Conservation (phyloP, 345 rosid species). For the Rhodamnia argentea region DNA sequence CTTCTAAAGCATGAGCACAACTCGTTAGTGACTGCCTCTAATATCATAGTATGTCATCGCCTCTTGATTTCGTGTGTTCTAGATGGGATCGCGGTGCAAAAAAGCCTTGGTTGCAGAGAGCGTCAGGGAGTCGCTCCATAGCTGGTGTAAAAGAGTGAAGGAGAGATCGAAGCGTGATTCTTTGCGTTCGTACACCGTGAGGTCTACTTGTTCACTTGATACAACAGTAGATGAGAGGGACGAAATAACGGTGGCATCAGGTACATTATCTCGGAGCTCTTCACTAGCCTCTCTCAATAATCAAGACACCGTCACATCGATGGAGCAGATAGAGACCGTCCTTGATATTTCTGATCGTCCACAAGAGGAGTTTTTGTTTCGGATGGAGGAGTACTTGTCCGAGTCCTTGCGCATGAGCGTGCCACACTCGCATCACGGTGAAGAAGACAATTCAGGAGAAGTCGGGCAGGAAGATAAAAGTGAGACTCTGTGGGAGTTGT, state of each 20-base stretch:
- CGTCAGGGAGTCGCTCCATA: constrained; percentile 86
- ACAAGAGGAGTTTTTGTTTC: constrained; percentile 25
- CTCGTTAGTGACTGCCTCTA: neutral
- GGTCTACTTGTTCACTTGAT: constrained; percentile 78
- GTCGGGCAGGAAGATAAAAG: constrained; percentile 18
- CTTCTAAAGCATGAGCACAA: neutral
- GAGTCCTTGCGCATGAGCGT: constrained; percentile 33
- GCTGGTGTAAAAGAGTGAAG: constrained; percentile 89
- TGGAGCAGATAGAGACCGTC: constrained; percentile 29
- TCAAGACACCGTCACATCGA: constrained; percentile 42
- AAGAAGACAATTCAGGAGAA: constrained; percentile 31
- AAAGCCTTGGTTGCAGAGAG: constrained; percentile 79
- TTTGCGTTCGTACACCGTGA: constrained; percentile 33
- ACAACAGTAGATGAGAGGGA: constrained; percentile 67
- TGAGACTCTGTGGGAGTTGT: constrained; percentile 53
- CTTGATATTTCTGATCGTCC: constrained; percentile 20
- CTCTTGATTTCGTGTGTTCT: neutral
- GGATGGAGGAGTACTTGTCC: constrained; percentile 51
- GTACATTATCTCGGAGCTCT: constrained; percentile 61
- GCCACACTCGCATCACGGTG: constrained; percentile 25
- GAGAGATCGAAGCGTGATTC: constrained; percentile 51
- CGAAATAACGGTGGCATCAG: constrained; percentile 65
- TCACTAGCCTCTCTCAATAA: constrained; percentile 60
- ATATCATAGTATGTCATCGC: neutral
- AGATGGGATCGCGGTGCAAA: constrained; percentile 85